Percentiles rank a stretch among this genome's conserved stretches.
Evolutionary conservation across 108 stramenopile species (phyloP).

Genomic region (Cylindrotheca fusiformis): DNA sequence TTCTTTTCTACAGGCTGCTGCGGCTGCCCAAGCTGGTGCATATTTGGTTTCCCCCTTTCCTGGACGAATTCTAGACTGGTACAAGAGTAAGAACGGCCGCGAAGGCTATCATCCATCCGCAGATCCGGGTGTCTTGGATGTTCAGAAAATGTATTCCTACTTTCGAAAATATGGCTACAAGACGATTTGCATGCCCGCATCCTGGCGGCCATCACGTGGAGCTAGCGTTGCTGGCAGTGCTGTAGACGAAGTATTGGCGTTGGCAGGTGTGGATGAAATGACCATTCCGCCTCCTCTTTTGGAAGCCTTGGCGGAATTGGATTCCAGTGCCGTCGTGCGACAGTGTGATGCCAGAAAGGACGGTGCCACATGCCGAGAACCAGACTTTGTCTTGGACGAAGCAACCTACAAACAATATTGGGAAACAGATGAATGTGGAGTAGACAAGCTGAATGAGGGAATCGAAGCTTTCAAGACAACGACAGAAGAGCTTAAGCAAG

Average conservation of each 20-base stretch:
- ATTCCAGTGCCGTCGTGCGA: slow-evolving; percentile 22
- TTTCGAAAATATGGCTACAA: slow-evolving; percentile 68
- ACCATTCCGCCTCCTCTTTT: slow-evolving; percentile 80
- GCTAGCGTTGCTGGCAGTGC: slow-evolving; percentile 55
- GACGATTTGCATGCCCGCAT: slow-evolving; percentile 98
- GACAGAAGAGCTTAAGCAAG: slow-evolving; percentile 82
- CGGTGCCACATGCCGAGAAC: slow-evolving; percentile 56
- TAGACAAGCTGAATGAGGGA: slow-evolving; percentile 92
- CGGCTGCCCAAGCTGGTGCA: slow-evolving; percentile 92
- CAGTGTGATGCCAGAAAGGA: slow-evolving; percentile 38
- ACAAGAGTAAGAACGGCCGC: slow-evolving; percentile 65
- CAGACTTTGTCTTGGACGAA: slow-evolving; percentile 43
- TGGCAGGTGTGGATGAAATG: slow-evolving; percentile 87
- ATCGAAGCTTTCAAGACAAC: slow-evolving; percentile 86
- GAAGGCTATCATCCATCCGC: slow-evolving; percentile 65
- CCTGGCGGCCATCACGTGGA: slow-evolving; percentile 88
- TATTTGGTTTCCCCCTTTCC: slow-evolving; percentile 97
- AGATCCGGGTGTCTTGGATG: slow-evolving; percentile 91
- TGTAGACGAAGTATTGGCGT: slow-evolving; percentile 78
- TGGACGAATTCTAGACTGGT: slow-evolving; percentile 97
- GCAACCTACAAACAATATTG: slow-evolving; percentile 62
- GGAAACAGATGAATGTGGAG: slow-evolving; percentile 91
- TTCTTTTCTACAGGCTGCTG: slow-evolving; percentile 92
- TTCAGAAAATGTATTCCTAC: slow-evolving; percentile 89
- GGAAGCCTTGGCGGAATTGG: slow-evolving; percentile 43